phyloP scores from a whole-genome alignment of 2,329 filamentous ascomycete genomes.

The Trichoderma lentiforme region DNA sequence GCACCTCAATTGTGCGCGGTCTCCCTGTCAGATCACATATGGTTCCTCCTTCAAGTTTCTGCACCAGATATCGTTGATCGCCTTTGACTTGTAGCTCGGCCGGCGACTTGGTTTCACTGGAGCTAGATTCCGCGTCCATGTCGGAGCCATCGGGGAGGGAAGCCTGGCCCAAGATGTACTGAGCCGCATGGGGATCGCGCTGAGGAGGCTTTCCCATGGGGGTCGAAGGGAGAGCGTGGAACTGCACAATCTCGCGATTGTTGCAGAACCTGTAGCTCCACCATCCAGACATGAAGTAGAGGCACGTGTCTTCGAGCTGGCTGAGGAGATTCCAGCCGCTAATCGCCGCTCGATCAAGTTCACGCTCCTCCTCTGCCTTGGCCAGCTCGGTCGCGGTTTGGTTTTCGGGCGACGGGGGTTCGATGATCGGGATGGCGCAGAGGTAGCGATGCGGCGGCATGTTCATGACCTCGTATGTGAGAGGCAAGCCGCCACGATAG shows the following conservation, averaged over 20 bases:
- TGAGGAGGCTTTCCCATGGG: slow-evolving; percentile 69
- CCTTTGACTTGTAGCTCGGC: slow-evolving; percentile 77
- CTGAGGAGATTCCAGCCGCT: slow-evolving; percentile 77
- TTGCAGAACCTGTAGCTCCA: slow-evolving; percentile 97
- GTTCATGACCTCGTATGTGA: slow-evolving; percentile 71
- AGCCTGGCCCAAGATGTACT: slow-evolving; percentile 70
- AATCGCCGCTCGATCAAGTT: slow-evolving; percentile 71
- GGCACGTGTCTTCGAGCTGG: slow-evolving; percentile 75
- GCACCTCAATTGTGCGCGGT: slow-evolving; percentile 79
- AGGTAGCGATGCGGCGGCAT: slow-evolving; percentile 69
- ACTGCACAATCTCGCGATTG: slow-evolving; percentile 81
- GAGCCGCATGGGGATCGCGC: slow-evolving; percentile 70
- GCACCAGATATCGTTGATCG: slow-evolving; percentile 81
- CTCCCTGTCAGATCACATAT: slow-evolving; percentile 81
- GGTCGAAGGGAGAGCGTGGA: slow-evolving; percentile 72
- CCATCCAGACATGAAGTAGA: slow-evolving; percentile 83
- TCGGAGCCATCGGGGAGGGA: slow-evolving; percentile 33
- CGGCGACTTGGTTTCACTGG: slow-evolving; percentile 33
- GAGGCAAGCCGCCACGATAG: slow-evolving; percentile 20
- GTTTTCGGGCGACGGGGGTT: slow-evolving; percentile 54
- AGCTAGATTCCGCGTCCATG: slow-evolving; percentile 22
- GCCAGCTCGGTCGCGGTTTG: slow-evolving; percentile 65
- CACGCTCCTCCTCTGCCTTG: slow-evolving; percentile 73
- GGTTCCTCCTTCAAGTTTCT: slow-evolving; percentile 75
- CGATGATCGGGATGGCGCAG: slow-evolving; percentile 76